phyloP scores from a whole-genome alignment of 2,329 filamentous ascomycete species.

The Clonostachys byssicola region DNA sequence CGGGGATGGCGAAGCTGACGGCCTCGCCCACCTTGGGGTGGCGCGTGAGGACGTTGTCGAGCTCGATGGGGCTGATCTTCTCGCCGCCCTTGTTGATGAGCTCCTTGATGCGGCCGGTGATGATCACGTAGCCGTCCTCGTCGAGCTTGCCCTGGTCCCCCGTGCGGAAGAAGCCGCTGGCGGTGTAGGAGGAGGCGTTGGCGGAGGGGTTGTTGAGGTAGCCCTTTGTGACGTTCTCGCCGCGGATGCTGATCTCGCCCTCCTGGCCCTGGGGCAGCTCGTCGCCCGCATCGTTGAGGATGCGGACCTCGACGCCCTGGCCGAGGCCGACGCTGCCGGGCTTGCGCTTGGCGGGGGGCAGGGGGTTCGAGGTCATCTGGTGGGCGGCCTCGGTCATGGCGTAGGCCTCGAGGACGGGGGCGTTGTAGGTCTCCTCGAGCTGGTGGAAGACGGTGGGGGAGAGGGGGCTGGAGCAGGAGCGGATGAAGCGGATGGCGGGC shows the following conservation, averaged over 20 bases:
- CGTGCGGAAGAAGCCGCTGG: slow-evolving; percentile 79
- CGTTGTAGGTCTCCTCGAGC: slow-evolving; percentile 69
- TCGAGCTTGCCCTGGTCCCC: slow-evolving; percentile 83
- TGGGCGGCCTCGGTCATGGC: slow-evolving; percentile 91
- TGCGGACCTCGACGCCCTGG: slow-evolving; percentile 78
- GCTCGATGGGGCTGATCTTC: slow-evolving; percentile 84
- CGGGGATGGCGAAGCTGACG: slow-evolving; percentile 78
- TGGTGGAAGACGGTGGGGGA: slow-evolving; percentile 79
- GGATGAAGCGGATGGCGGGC: slow-evolving; percentile 78
- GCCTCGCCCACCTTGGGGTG: slow-evolving; percentile 72
- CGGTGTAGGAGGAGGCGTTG: slow-evolving; percentile 70
- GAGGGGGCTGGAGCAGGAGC: slow-evolving; percentile 80
- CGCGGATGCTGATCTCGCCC: slow-evolving; percentile 78
- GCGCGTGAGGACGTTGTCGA: slow-evolving; percentile 77
- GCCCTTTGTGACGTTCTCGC: slow-evolving; percentile 79
- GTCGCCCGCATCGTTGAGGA: slow-evolving; percentile 66
- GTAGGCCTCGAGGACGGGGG: slow-evolving; percentile 84
- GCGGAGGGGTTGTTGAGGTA: slow-evolving; percentile 81
- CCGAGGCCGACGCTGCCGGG: slow-evolving; percentile 80
- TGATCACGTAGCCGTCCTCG: slow-evolving; percentile 75
- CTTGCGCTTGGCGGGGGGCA: slow-evolving; percentile 68
- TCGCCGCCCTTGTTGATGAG: slow-evolving; percentile 88
- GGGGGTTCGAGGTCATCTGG: slow-evolving; percentile 76
- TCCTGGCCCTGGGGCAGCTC: slow-evolving; percentile 66
- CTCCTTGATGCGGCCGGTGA: slow-evolving; percentile 91